A percentile compares a stretch with the other conserved stretches of the same genome.
Evolutionary conservation across 345 rosid species (phyloP).

Genomic region (Adansonia digitata): DNA sequence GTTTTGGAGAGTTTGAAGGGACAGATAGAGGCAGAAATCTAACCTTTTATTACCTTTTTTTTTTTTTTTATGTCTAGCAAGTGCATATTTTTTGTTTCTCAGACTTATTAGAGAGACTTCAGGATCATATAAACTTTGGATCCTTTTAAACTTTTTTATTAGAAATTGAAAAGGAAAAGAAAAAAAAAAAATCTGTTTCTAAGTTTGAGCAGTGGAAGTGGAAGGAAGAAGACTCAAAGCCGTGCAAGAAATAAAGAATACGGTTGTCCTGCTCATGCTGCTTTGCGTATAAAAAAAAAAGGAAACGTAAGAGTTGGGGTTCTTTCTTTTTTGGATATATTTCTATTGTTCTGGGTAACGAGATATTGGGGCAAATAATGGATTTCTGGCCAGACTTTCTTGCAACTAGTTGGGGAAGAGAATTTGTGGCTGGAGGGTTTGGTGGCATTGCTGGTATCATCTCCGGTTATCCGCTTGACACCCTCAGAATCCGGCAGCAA

Average conservation of each 20-base stretch:
- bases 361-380: conserved; percentile 32
- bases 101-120: background rate
- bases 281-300: background rate
- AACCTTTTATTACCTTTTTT: background rate
- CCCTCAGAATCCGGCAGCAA: conserved; percentile 74
- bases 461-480: conserved; percentile 89
- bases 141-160: background rate
- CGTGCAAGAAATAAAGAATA: conserved; percentile 13
- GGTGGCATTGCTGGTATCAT: conserved; percentile 94
- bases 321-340: too few relatives aligned
- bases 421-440: conserved; percentile 88
- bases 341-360: background rate
- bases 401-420: conserved; percentile 75
- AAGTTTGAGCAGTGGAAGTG: background rate
- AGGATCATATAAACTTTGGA: background rate
- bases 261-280: background rate
- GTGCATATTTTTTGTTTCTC: background rate
- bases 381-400: conserved; percentile 96
- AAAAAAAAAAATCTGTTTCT: background rate
- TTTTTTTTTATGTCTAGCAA: background rate
- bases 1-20: background rate
- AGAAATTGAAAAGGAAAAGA: background rate
- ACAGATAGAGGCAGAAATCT: background rate
- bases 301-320: background rate
- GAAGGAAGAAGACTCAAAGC: conserved; percentile 8